Percentiles rank a stretch among this genome's conserved stretches.
Evolutionary conservation across 331 rosid genomes (phyloP).

Genomic region (Ulmus americana): DNA sequence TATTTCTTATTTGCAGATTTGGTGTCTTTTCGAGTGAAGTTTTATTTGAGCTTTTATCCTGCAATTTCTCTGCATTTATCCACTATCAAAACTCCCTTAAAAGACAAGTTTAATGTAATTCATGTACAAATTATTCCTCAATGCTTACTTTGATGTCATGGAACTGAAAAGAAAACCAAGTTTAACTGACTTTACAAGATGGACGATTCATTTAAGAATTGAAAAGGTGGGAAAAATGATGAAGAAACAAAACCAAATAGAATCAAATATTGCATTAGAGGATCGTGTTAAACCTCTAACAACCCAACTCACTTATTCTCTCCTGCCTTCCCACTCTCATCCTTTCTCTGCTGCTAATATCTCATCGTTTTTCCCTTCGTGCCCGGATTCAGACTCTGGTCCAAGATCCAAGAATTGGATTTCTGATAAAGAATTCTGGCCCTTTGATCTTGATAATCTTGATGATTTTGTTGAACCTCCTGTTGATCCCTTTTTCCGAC

Average conservation of each 20-base stretch:
- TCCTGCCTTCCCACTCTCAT: conserved; percentile 8
- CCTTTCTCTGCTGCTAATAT: conserved; percentile 11
- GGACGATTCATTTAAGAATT: neutral
- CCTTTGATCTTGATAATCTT: conserved; percentile 33
- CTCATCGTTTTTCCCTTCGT: conserved; percentile 13
- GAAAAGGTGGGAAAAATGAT: neutral
- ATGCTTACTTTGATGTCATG: conserved; percentile 3
- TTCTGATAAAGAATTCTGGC: conserved; percentile 45
- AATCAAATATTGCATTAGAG: neutral
- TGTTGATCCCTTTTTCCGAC: conserved; percentile 49
- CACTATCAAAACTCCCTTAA: neutral
- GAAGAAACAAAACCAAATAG: conserved; percentile 2
- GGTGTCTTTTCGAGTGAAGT: too few relatives aligned
- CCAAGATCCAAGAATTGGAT: conserved; percentile 33
- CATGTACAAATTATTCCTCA: neutral
- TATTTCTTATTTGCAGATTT: too few relatives aligned
- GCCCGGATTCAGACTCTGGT: conserved; percentile 14
- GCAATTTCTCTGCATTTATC: neutral
- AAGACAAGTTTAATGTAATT: neutral
- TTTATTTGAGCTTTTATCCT: neutral
- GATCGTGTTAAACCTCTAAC: conserved; percentile 17
- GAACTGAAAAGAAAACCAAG: conserved; percentile 5
- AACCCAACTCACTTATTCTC: neutral
- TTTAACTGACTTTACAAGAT: neutral
- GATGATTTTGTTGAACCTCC: conserved; percentile 43